These are phyloP conservation scores for Actinidia polygama DNA, from an alignment of 179 eudicot species.

Conservation along the genomic window DNA sequence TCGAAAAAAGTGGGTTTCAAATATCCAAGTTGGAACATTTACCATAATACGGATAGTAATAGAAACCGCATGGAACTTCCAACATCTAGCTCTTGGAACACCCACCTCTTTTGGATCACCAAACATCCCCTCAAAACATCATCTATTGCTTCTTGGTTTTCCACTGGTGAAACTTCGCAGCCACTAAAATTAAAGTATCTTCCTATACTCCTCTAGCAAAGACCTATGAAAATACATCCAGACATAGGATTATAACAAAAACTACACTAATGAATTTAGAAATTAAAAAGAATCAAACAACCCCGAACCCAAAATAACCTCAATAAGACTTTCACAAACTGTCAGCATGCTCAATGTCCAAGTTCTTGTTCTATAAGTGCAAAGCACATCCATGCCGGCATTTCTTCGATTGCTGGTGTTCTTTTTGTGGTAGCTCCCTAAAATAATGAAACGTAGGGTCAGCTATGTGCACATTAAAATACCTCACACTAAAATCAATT, in stretches of 20 bases:
- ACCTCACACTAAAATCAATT: background rate
- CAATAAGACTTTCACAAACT: constrained; percentile 70
- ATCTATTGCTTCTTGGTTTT: constrained; percentile 77
- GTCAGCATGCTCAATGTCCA: constrained; percentile 74
- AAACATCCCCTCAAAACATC: constrained; percentile 63
- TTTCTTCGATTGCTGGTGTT: constrained; percentile 77
- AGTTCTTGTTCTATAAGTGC: constrained; percentile 78
- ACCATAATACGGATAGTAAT: no score
- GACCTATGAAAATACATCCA: constrained; percentile 34
- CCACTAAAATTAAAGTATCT: constrained; percentile 62
- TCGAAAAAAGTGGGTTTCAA: no score
- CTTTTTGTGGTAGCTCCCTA: constrained; percentile 81
- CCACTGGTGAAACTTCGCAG: constrained; percentile 69
- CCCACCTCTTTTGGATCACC: constrained; percentile 68
- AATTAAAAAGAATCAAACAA: background rate
- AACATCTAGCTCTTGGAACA: no score
- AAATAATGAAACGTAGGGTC: background rate
- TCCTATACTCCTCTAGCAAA: constrained; percentile 58
- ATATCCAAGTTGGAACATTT: no score
- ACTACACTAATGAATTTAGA: background rate
- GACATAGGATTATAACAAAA: background rate
- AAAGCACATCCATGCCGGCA: constrained; percentile 79
- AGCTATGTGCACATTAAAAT: background rate
- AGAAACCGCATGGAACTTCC: no score
- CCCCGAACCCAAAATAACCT: constrained; percentile 29